Conservation (phyloP, 1,139 yeast species). For the Geotrichum histeridarum region DNA sequence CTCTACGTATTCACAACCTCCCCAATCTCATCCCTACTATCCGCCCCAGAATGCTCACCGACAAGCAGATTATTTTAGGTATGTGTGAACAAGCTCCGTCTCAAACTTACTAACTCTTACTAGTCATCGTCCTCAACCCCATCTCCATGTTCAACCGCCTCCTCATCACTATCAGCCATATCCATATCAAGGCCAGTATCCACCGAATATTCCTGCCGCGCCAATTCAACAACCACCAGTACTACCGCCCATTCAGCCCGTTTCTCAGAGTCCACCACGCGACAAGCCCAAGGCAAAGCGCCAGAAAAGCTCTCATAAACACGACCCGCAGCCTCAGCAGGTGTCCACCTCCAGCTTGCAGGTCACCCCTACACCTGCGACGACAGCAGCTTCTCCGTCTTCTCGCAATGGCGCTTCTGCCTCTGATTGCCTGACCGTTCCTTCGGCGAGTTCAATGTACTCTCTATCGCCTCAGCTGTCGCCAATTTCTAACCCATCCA, state of each 20-base stretch:
- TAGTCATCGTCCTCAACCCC: neutral
- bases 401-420: neutral
- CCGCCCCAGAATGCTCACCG: neutral
- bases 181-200: neutral
- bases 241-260: neutral
- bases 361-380: neutral
- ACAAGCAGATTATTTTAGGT: neutral
- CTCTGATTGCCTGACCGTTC: slow-evolving; percentile 7
- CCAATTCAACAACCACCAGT: neutral
- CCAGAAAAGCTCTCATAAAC: neutral
- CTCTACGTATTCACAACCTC: neutral
- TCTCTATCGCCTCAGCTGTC: slow-evolving; percentile 12
- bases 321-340: neutral
- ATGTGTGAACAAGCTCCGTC: neutral
- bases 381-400: neutral
- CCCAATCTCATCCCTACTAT: neutral
- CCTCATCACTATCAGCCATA: neutral
- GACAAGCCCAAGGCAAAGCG: neutral
- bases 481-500: slow-evolving; percentile 8
- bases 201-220: neutral
- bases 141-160: neutral
- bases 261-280: neutral
- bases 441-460: neutral
- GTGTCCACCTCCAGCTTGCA: neutral
- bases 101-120: neutral